Evolutionary conservation across 2,329 filamentous ascomycete genomes (phyloP), one percentile per base, ranked within the genome.

Genomic region (Xylariales sp.): DNA sequence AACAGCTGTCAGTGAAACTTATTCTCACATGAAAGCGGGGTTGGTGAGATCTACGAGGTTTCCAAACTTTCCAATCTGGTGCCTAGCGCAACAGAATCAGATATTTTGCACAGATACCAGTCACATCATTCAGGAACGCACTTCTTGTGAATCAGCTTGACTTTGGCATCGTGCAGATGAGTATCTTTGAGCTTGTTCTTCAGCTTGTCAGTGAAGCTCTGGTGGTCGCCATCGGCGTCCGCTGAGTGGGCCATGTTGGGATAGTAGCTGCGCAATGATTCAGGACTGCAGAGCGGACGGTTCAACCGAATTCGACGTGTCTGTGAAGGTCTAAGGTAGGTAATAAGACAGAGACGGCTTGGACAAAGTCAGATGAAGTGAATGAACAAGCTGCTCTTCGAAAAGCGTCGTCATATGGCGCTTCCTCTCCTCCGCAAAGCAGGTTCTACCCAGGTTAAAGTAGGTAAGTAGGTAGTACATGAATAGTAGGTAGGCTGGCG

Each of bases 1-100:
- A 25, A 35, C 29, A 16, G 14, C n/a, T 18, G 38, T 49, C 19
- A 55, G 49, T 31, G n/a, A 38, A 32, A 12, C 18, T 21, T 12
- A 43, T 14, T 32, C 9, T 16, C 8, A 14, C 8, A 38, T 41
- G 25, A 47, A 43, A 29, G 31, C 14, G 16, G n/a, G n/a, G n/a
- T 27, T 18, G 15, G 5, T 31, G 7, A 8, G 15, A 40, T 69
- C 46, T 65, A 81, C 76, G 51, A 84, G 51, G 51, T 84, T 84
- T 29, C 63, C 74, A 37, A 83, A 63, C 57, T 84, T 84, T 40
- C 80, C 80, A 52, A 83, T 70, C 45, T 80, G 69, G 49, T 82
- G 68, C 34, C 71, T 74, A 34, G 3, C 9, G n/a, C 24, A 6
- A 12, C 18, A 29, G 38, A 5, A 14, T 31, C 14, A 8, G 19